Conservation (phyloP, 2,329 filamentous ascomycete genomes). For the Tolypocladium nubicola region DNA sequence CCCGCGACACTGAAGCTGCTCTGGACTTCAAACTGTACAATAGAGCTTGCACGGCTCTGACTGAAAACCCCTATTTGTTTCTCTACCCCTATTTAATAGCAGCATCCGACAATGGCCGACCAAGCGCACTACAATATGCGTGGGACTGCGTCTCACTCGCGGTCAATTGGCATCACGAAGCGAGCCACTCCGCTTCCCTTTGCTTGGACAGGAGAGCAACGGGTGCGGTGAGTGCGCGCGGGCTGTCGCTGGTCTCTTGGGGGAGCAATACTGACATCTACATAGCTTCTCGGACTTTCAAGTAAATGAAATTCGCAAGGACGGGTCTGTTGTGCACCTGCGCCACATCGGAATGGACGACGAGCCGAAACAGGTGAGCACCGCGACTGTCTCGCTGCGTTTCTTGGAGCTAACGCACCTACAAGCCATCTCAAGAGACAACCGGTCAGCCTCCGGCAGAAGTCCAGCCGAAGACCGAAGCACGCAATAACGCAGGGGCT, state of each 20-base stretch:
- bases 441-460: not conserved
- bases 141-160: slow-evolving; percentile 20
- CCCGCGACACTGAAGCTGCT: not conserved
- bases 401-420: not conserved
- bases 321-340: slow-evolving; percentile 68
- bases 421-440: not conserved
- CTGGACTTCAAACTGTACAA: not conserved
- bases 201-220: slow-evolving; percentile 29
- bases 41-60: not conserved
- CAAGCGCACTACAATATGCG: slow-evolving; percentile 18
- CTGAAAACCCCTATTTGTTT: not conserved
- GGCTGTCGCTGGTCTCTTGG: not conserved
- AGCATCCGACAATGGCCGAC: slow-evolving; percentile 17
- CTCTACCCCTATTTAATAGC: not conserved
- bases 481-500: slow-evolving; percentile 6
- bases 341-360: slow-evolving; percentile 28
- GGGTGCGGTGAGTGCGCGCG: slow-evolving; percentile 20
- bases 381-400: not conserved
- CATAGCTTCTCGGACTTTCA: slow-evolving; percentile 78
- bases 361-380: slow-evolving; percentile 7
- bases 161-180: slow-evolving; percentile 27
- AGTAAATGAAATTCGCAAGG: slow-evolving; percentile 75
- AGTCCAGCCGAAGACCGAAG: slow-evolving; percentile 7
- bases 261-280: not conserved
- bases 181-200: slow-evolving; percentile 24